Base-by-base conservation (phyloP, 768 basidiomycete genomes). In the Amanita thiersii region DNA sequence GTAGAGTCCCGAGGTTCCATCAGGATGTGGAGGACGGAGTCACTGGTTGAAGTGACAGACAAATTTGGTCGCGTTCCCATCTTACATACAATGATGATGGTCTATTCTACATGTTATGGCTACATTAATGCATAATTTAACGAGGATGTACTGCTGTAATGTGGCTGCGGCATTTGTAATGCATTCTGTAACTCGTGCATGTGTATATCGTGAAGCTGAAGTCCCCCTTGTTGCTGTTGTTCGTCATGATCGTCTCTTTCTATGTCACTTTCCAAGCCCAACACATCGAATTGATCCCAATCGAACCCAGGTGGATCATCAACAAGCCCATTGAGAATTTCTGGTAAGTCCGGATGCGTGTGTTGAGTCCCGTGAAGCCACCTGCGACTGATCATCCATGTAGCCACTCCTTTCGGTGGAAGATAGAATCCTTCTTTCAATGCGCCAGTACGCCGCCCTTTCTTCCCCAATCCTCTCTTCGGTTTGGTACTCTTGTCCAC, bases 351-450 rank as follows among this genome's bases (percentile, higher is more conserved):
- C 4, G 69, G 70, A 11, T 72, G 70, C 28, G 57, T 59, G 5
- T 34, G 48, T 46, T 60, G 62, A 37, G 72, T 60, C 30, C 56
- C 50, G 21, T 59, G 60, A 37, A 77, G 48, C 85, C 85, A 87
- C 14, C 70, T 60, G 52, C 68, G 68, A 57, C 83, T 86, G 47
- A 87, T 65, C 85, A 86, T 87, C 85, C 85, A 87, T 14, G 67
- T 64, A 4, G 77, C 67, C 6, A 79, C 66, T 1, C 80, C 81
- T 45, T 65, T 62, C 0, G 85, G 85, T 7, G 85, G 85, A 4
- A 84, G 60, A 21, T 63, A 47, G 2, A 76, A 55, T 3, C 66
- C 73, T 8, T 81, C 77, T 51, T 82, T 86, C 1, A 61, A 56
- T 28, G 68, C 64, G 0, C 83, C 85, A 12, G 55, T 50, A 17